Base-by-base conservation (phyloP, 495 filamentous ascomycete species). In the Acidiella bohemica region DNA sequence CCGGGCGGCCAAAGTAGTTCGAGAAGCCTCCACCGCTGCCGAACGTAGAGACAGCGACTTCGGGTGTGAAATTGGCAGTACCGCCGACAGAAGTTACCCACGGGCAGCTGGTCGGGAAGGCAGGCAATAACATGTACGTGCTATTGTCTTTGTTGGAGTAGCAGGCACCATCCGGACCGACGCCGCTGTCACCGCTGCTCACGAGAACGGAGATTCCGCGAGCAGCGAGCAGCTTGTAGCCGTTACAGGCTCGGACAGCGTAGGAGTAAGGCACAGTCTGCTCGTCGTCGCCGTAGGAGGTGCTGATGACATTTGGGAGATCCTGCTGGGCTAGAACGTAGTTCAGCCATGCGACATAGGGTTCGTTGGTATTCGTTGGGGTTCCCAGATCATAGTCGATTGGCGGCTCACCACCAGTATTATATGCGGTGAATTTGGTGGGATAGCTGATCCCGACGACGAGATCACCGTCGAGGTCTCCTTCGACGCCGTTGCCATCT, bases 381-480 rank as follows among this genome's bases (percentile, higher is more conserved):
- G 52, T 59, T 28, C 44, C 36, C 3, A 48, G 33, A 33, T 62
- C 59, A 0, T 56, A 53, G 14, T 52, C 51, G 53, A 57, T 56
- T 3, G 58, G 56, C n/a, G 58, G 55, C 14, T 24, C 24, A 17
- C 61, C 61, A 25, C 58, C 60, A 17, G 60, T 63, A 13, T 43
- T 48, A 42, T 53, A 65, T 11, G 53, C 43, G 9, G 20, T 35
- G 14, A 48, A 21, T 4, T 45, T 53, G 13, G 47, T 57, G 0
- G 57, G 57, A 22, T 39, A 61, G 36, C 29, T 42, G 44, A 65
- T 54, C 6, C 53, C 55, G 14, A 57, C 27, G 27, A 66, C 58
- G 1, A 57, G 55, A 43, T 69, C 55, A 13, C 59, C 62, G 44
- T 69, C 66, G 5, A 69, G 58, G 41, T 66, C 65, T 8, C 56